Evolutionary conservation across 2,329 filamentous ascomycete species (phyloP), one percentile per base, ranked within the genome.

Genomic region (Salinomyces thailandicus): DNA sequence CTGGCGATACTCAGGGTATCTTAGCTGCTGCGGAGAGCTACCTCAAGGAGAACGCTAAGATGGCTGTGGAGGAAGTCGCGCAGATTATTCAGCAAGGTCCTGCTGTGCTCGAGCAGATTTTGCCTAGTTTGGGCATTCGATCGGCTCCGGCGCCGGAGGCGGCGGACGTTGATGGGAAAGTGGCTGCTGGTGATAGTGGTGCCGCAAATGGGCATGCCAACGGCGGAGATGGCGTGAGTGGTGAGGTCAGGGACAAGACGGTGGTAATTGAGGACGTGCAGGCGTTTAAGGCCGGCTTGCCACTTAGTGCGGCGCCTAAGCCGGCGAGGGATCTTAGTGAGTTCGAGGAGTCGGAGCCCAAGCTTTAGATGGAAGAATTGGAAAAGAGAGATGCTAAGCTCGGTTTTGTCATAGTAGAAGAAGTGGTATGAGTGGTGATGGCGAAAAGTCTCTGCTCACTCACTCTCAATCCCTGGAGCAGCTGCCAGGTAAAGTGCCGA

Each of bases 321-420:
- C 75, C 87, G 0, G 74, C 83, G 18, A 79, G 73, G 53, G 81
- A 91, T 47, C 60, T 96, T 38, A 80, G 71, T 43, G 82, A 86
- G 53, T 96, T 89, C 60, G 83, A 94, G 57, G 89, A 95, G 41
- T 68, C 79, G 41, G 85, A 84, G 45, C 65, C 83, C 11, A 95
- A 95, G 66, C 69, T 95, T 12, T 60, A 26, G 22, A 26, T n/a
- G n/a, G n/a, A n/a, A n/a, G n/a, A n/a, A n/a, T n/a, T n/a, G n/a
- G n/a, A n/a, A n/a, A n/a, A n/a, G n/a, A n/a, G n/a, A n/a, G n/a
- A n/a, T n/a, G n/a, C n/a, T n/a, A n/a, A n/a, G n/a, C n/a, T n/a
- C n/a, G n/a, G n/a, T n/a, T n/a, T n/a, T n/a, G n/a, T n/a, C n/a
- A n/a, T n/a, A n/a, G n/a, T n/a, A n/a, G n/a, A n/a, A n/a, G n/a